A percentile compares a stretch with the other conserved stretches of the same genome.
phyloP scores from a whole-genome alignment of 2,329 filamentous ascomycete species.

The Diplodia mutila region DNA sequence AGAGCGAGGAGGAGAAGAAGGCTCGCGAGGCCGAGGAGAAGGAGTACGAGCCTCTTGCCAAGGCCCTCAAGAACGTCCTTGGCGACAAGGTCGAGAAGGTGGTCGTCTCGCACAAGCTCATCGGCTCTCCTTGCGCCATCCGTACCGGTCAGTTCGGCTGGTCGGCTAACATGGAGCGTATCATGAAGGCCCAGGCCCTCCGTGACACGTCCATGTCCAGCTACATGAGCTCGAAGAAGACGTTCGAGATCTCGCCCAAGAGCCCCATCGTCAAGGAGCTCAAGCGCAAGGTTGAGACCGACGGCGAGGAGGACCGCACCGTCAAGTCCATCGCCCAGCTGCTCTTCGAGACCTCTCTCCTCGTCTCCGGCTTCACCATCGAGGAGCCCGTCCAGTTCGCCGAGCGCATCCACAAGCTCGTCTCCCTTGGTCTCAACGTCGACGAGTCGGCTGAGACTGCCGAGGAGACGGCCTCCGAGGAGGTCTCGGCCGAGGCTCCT shows the following conservation, averaged over 20 bases:
- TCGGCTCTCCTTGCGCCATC: conserved; percentile 93
- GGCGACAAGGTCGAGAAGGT: conserved; percentile 99
- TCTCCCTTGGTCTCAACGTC: conserved; percentile 95
- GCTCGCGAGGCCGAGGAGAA: conserved; percentile 95
- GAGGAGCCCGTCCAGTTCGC: conserved; percentile 98
- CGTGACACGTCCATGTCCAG: conserved; percentile 99
- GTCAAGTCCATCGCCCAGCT: conserved; percentile 99
- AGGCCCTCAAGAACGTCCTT: conserved; percentile 98
- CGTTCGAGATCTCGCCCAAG: conserved; percentile 99
- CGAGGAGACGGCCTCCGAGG: conserved; percentile 60
- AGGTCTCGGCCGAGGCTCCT: conserved; percentile 64
- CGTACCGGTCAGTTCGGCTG: conserved; percentile 99
- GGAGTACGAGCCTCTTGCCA: conserved; percentile 92
- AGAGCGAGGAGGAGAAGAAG: conserved; percentile 99
- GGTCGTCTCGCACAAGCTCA: conserved; percentile 96
- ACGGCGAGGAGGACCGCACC: conserved; percentile 97
- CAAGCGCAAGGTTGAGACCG: conserved; percentile 97
- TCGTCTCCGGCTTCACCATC: conserved; percentile 99
- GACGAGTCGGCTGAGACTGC: conserved; percentile 84
- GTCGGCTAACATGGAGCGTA: conserved; percentile 99
- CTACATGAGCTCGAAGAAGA: conserved; percentile 99
- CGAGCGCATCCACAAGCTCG: conserved; percentile 99
- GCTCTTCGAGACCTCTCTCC: conserved; percentile 96
- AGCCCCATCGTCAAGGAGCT: conserved; percentile 98
- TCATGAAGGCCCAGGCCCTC: conserved; percentile 99